Conservation (phyloP, 306 rosid genomes). For the Psophocarpus tetragonolobus region DNA sequence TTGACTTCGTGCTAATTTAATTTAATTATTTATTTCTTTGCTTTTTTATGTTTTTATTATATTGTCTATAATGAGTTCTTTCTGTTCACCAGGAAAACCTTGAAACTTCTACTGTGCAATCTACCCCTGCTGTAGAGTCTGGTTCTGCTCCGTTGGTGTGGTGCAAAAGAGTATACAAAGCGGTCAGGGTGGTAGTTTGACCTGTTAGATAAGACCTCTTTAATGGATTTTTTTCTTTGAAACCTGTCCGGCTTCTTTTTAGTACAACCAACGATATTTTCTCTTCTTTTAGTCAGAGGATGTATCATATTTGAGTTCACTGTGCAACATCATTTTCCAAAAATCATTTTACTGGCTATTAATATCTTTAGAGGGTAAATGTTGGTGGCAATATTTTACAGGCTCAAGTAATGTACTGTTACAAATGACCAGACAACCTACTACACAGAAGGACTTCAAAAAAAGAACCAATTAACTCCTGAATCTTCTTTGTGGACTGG, state of each 20-base stretch:
- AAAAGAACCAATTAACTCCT: slow-evolving; percentile 46
- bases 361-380: slow-evolving; percentile 38
- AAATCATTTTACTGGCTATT: slow-evolving; percentile 4
- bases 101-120: slow-evolving; percentile 34
- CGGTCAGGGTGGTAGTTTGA: slow-evolving; percentile 50
- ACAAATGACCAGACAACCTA: slow-evolving; percentile 40
- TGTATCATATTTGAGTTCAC: neutral
- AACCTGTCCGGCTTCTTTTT: neutral
- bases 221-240: neutral
- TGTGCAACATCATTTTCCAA: slow-evolving; percentile 1
- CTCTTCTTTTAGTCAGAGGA: neutral
- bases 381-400: slow-evolving; percentile 45
- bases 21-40: neutral
- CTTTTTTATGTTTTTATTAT: too few species aligned
- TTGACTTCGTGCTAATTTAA: neutral
- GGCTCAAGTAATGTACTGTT: slow-evolving; percentile 48
- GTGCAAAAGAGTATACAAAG: slow-evolving; percentile 41
- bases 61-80: neutral
- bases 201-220: neutral
- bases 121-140: slow-evolving; percentile 33
- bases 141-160: slow-evolving; percentile 42
- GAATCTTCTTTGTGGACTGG: slow-evolving; percentile 59
- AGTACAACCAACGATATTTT: neutral
- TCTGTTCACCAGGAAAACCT: slow-evolving; percentile 51
- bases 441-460: slow-evolving; percentile 48